Evolutionary conservation across 805 yeast species (phyloP), one percentile per base, ranked within the genome.

Genomic region (Diddensiella santjacobensis): DNA sequence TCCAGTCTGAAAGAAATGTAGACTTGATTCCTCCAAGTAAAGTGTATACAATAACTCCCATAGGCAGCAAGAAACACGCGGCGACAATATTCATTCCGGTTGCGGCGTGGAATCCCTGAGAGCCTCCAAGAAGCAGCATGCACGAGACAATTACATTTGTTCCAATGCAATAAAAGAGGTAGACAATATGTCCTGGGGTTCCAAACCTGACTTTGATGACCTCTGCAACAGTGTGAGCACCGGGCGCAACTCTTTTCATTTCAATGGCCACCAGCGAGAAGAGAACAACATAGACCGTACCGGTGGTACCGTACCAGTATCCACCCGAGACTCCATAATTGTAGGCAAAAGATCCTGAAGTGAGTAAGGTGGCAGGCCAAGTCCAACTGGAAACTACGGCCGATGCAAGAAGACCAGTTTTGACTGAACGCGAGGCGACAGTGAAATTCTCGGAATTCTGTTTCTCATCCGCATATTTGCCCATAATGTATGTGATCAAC

Each of bases 301-400:
- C 96, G 61, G 96, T 96, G 2, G 93, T 79, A 4, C 95, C 96
- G 64, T 90, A 89, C 69, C 80, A 84, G 61, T 75, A 81, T 10
- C 90, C 83, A 42, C 95, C 96, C 30, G 82, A 69, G 6, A 89
- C 77, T 58, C 97, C 97, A 49, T 80, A 73, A 37, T 69, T 69
- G 65, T 86, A 89, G 18, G 87, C 86, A 64, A 84, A 88, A 17
- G 95, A 79, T 0, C 93, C 80, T 1, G 87, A 81, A 23, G 81
- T 80, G 29, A 85, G 70, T 42, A 85, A 67, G 1, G 95, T 86
- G 2, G 87, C 86, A 6, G 86, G 85, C 88, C 88, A 83, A 8
- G 96, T 88, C 97, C 97, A 89, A 10, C 91, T 81, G 11, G 90
- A 81, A 8, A 88, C 96, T 26, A 90, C 96, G 3, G 96, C 96